Percentiles rank a stretch among this genome's conserved stretches.
These are phyloP conservation scores for Hordeum vulgare DNA, from an alignment of 176 grass and related monocot genomes.

Conservation along the genomic window MorexV3_pseudomolecules_assembly NC_058520.1:580674826-580675325, in stretches of 20 bases:
- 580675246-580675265: background rate
- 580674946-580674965: background rate
- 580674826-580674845: conserved; percentile 38
- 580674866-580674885: conserved; percentile 30
- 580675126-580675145: conserved; percentile 17
- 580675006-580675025: conserved; percentile 28
- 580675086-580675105: background rate
- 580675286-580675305: background rate
- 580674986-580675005: conserved; percentile 37
- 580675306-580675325: background rate
- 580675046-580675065: conserved; percentile 3
- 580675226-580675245: background rate
- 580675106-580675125: conserved; percentile 8
- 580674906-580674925: conserved; percentile 29
- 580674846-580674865: conserved; percentile 47
- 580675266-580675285: background rate
- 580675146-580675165: conserved; percentile 20
- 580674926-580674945: conserved; percentile 25
- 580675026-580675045: conserved; percentile 13
- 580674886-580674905: background rate
- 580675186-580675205: background rate
- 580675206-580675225: background rate
- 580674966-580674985: conserved; percentile 21
- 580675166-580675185: conserved; percentile 24
- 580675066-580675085: conserved; percentile 17